Evolutionary conservation across 2,329 filamentous ascomycete genomes (phyloP).

Genomic region (Xylaria sp.): DNA sequence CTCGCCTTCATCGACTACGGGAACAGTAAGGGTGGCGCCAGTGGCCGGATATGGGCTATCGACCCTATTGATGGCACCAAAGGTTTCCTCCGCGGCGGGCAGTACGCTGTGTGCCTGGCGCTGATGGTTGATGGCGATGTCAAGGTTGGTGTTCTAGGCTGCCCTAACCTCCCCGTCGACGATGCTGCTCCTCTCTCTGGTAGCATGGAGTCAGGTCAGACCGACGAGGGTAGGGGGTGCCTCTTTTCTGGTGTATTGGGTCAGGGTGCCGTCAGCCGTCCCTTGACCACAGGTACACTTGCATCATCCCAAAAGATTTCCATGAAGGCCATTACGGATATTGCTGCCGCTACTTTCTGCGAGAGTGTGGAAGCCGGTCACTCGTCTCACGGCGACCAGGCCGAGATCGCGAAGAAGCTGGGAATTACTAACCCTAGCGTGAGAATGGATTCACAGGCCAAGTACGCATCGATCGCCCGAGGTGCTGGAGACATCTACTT

Average conservation of each 20-base stretch:
- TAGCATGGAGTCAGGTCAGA: slow-evolving; percentile 78
- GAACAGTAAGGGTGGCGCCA: slow-evolving; percentile 74
- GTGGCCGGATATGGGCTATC: slow-evolving; percentile 91
- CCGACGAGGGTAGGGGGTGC: slow-evolving; percentile 82
- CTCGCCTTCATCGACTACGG: slow-evolving; percentile 74
- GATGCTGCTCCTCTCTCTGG: slow-evolving; percentile 77
- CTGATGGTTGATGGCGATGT: slow-evolving; percentile 94
- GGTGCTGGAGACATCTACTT: slow-evolving; percentile 96
- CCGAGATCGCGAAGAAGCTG: slow-evolving; percentile 81
- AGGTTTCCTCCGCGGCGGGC: slow-evolving; percentile 93
- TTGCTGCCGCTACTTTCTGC: slow-evolving; percentile 88
- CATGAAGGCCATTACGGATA: slow-evolving; percentile 81
- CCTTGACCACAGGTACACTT: slow-evolving; percentile 69
- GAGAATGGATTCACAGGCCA: slow-evolving; percentile 97
- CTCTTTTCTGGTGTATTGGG: slow-evolving; percentile 86
- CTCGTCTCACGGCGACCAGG: slow-evolving; percentile 88
- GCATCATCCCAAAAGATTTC: slow-evolving; percentile 69
- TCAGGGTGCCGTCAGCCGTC: slow-evolving; percentile 81
- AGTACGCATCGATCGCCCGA: slow-evolving; percentile 94
- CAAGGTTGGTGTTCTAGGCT: slow-evolving; percentile 92
- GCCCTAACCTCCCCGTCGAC: slow-evolving; percentile 92
- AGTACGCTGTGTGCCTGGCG: slow-evolving; percentile 95
- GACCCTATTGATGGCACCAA: slow-evolving; percentile 99
- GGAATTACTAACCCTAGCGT: slow-evolving; percentile 91
- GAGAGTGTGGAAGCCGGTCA: slow-evolving; percentile 95